Evolutionary conservation across 164 flowering plant species (phyloP).

Genomic region (Pachysandra terminalis): DNA sequence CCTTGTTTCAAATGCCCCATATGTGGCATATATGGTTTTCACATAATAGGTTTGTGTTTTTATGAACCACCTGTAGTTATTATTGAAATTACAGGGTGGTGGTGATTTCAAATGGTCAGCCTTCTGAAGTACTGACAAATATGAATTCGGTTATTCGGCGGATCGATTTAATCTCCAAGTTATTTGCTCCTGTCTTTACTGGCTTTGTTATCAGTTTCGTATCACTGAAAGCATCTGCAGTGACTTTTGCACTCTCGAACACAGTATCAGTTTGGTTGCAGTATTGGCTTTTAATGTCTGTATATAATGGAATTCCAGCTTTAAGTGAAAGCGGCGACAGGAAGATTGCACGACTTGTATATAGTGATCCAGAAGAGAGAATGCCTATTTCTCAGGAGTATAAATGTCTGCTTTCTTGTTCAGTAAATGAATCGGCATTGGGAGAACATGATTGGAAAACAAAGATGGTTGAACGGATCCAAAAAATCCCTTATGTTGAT

Average conservation of each 20-base stretch:
- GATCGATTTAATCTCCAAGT: slow-evolving; percentile 76
- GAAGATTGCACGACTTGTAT: slow-evolving; percentile 19
- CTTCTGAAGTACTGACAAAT: slow-evolving; percentile 48
- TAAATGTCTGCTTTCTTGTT: slow-evolving; percentile 17
- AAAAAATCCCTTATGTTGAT: slow-evolving; percentile 33
- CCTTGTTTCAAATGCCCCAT: too few species aligned
- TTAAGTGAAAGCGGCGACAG: slow-evolving; percentile 42
- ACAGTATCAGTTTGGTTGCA: slow-evolving; percentile 53
- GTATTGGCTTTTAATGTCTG: slow-evolving; percentile 86
- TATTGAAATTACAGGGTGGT: slow-evolving; percentile 75
- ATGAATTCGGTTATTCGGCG: slow-evolving; percentile 74
- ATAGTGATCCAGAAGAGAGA: slow-evolving; percentile 18
- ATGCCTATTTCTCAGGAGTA: slow-evolving; percentile 16
- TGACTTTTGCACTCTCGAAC: slow-evolving; percentile 69
- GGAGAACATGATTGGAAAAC: slow-evolving; percentile 16
- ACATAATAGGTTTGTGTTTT: too few species aligned
- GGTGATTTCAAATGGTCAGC: slow-evolving; percentile 67
- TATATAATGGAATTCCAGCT: slow-evolving; percentile 71
- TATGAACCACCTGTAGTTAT: too few species aligned
- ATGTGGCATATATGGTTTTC: too few species aligned
- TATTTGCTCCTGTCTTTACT: slow-evolving; percentile 66
- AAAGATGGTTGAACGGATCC: slow-evolving; percentile 17
- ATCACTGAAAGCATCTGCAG: too few species aligned
- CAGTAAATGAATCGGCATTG: slow-evolving; percentile 10
- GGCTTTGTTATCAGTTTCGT: slow-evolving; percentile 84